Evolutionary conservation across 148 eudicot genomes (phyloP), one percentile per base, ranked within the genome.

Genomic region (Cornus controversa): DNA sequence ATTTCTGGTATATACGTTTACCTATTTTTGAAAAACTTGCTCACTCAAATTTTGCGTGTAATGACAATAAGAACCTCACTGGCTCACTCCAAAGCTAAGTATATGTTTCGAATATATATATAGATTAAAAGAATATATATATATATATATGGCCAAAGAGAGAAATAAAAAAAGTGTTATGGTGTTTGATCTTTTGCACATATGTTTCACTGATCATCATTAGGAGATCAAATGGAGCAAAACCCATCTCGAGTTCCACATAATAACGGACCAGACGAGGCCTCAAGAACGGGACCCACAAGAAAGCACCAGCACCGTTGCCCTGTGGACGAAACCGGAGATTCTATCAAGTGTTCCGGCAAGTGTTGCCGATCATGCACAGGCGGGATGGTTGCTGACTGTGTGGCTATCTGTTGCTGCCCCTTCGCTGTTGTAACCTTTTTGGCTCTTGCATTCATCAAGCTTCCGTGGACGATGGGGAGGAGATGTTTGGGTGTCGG

Each of bases 341-440:
- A 87, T 50, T 82, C 80, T 27, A 70, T 84, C 23, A 82, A 89
- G 69, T 94, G 98, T 83, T 82, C 97, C 6, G 97, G 98, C 27
- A 86, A 89, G 82, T 76, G 83, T 2, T 94, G 98, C 78, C 69
- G 82, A 23, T 88, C 95, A n/a, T 94, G 97, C 82, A 87, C 93
- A 0, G 97, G 86, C 1, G 90, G 89, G 7, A 36, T 90, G 57
- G 75, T 94, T 7, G 98, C 98, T 3, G 98, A 94, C 80, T 92
- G 97, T 68, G 94, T 94, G 8, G 98, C 98, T 11, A 76, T 94
- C 15, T 90, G 97, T 63, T 94, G 97, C 81, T 94, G 97, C 64
- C 98, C 98, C n/a, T 84, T 91, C 36, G 98, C 92, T 0, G 86
- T 91, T 8, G 87, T 92, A 15, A 88, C 88, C 81, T 80, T 91